Evolutionary conservation across 768 basidiomycete species (phyloP).

Genomic region (Wakefieldia striispora): DNA sequence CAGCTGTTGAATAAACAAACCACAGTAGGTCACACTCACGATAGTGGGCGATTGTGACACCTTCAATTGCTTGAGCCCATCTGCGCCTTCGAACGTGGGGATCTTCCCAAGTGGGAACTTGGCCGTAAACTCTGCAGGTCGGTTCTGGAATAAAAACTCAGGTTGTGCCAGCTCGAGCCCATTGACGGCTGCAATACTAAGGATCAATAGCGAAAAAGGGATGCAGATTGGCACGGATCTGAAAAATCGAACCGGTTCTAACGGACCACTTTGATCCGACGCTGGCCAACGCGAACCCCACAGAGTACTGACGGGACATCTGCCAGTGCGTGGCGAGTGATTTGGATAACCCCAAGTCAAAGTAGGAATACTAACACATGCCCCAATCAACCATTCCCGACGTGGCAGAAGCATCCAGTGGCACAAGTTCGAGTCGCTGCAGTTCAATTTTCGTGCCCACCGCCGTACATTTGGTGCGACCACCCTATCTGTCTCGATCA

Average conservation of each 20-base stretch:
- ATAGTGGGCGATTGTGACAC: slow-evolving; percentile 21
- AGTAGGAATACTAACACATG: no score
- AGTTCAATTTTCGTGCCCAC: no score
- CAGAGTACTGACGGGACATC: slow-evolving; percentile 14
- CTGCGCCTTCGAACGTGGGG: slow-evolving; percentile 19
- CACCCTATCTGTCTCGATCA: no score
- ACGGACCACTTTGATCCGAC: slow-evolving; percentile 26
- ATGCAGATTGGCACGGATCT: neutral
- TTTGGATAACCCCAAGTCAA: no score
- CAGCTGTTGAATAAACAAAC: no score
- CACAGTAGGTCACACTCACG: slow-evolving; percentile 6
- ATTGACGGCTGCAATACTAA: slow-evolving; percentile 21
- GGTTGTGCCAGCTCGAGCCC: slow-evolving; percentile 13
- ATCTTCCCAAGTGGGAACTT: slow-evolving; percentile 24
- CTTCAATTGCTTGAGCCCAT: slow-evolving; percentile 19
- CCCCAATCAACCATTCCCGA: no score
- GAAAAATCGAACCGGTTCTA: neutral
- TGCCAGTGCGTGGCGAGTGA: no score
- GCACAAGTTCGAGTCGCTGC: no score
- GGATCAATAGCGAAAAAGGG: slow-evolving; percentile 3
- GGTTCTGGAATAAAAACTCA: slow-evolving; percentile 12
- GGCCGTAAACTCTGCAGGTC: slow-evolving; percentile 7
- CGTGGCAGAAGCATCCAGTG: no score
- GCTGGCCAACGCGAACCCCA: slow-evolving; percentile 18
- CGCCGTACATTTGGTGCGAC: no score